Evolutionary conservation across 306 rosid genomes (phyloP).

Genomic region (Arachis stenosperma): DNA sequence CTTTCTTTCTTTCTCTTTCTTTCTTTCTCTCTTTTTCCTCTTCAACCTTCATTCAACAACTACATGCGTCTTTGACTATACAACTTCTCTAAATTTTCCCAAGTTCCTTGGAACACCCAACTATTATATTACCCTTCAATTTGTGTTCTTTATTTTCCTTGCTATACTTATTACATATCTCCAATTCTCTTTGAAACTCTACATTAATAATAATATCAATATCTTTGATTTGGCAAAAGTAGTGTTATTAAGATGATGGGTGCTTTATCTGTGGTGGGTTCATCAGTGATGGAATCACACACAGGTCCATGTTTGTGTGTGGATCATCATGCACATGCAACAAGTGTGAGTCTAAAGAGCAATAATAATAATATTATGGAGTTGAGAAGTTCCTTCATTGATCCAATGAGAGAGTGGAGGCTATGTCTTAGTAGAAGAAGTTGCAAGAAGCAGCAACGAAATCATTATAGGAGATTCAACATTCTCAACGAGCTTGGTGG

Average conservation of each 20-base stretch:
- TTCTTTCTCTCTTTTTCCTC: conserved; percentile 29
- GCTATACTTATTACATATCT: conserved; percentile 23
- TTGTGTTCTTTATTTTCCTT: background rate
- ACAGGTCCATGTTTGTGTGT: conserved; percentile 84
- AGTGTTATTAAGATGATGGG: conserved; percentile 57
- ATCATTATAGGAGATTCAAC: conserved; percentile 39
- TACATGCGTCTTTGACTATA: conserved; percentile 53
- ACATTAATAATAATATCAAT: background rate
- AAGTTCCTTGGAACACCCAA: conserved; percentile 46
- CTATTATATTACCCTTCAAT: conserved; percentile 27
- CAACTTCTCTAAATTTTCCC: conserved; percentile 37
- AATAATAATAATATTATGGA: conserved; percentile 50
- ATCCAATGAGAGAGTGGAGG: conserved; percentile 65
- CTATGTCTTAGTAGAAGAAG: conserved; percentile 54
- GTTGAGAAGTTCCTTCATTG: conserved; percentile 71
- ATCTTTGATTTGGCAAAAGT: conserved; percentile 29
- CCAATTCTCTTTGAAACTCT: background rate
- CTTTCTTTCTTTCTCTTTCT: conserved; percentile 37
- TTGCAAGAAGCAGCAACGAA: conserved; percentile 65
- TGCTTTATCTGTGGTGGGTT: conserved; percentile 70
- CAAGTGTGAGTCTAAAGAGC: conserved; percentile 63
- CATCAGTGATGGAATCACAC: conserved; percentile 84
- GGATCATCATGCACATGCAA: conserved; percentile 66
- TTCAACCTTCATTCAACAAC: conserved; percentile 39
- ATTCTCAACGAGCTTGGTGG: conserved; percentile 81